Evolutionary conservation across 2,329 filamentous ascomycete genomes (phyloP).

Genomic region (Colletotrichum costaricense): DNA sequence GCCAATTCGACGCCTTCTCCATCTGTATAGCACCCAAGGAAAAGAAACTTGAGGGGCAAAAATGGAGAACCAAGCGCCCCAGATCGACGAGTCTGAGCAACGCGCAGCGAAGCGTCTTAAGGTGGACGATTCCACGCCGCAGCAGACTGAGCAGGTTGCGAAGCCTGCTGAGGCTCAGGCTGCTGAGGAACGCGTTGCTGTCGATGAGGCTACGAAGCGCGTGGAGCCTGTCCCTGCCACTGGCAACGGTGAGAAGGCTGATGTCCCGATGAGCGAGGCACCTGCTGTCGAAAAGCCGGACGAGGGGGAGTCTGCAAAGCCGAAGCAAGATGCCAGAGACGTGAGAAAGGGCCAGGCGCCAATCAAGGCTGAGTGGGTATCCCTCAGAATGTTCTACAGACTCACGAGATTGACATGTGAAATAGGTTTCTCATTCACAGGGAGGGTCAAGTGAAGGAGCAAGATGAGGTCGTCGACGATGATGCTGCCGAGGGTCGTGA

Average conservation of each 20-base stretch:
- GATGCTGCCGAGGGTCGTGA: conserved; percentile 60
- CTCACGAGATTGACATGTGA: conserved; percentile 3
- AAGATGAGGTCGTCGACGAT: conserved; percentile 58
- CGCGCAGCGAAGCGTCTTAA: conserved; percentile 40
- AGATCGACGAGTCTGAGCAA: conserved; percentile 33
- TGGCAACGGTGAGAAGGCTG: conserved; percentile 3
- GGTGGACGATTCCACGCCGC: conserved; percentile 30
- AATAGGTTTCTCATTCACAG: conserved; percentile 47
- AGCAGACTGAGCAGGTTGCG: conserved; percentile 1
- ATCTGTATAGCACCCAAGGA: neutral
- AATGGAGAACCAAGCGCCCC: conserved; percentile 24
- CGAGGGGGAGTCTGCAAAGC: neutral
- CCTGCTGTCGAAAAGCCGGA: neutral
- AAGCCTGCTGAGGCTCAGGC: neutral
- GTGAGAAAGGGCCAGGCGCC: conserved; percentile 44
- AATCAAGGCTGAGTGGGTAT: conserved; percentile 51
- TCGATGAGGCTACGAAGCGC: conserved; percentile 26
- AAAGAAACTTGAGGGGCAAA: neutral
- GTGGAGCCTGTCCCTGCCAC: conserved; percentile 30
- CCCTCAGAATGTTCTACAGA: neutral
- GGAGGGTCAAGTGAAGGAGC: conserved; percentile 63
- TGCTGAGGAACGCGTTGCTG: conserved; percentile 19
- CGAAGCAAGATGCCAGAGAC: conserved; percentile 36
- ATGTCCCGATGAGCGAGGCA: conserved; percentile 28
- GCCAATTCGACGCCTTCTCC: neutral